Evolutionary conservation across 805 yeast species (phyloP).

Genomic region (Kuraishia hungarica): DNA sequence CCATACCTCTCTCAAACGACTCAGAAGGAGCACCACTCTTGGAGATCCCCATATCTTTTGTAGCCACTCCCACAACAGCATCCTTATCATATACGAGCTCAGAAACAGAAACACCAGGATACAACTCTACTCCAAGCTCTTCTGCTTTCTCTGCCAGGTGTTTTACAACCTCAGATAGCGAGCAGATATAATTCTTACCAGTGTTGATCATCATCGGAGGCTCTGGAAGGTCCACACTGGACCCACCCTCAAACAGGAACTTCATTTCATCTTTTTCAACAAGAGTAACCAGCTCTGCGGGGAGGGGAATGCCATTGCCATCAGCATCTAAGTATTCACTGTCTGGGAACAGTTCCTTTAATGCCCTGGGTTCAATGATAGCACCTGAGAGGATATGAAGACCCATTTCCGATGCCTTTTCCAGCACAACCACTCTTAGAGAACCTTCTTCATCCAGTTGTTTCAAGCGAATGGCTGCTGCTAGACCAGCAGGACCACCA

Average conservation of each 20-base stretch:
- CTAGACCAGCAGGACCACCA: conserved; percentile 96
- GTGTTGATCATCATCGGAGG: conserved; percentile 86
- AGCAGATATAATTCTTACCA: conserved; percentile 77
- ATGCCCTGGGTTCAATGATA: conserved; percentile 82
- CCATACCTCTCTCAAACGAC: conserved; percentile 94
- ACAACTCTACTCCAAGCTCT: conserved; percentile 87
- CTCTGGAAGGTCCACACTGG: conserved; percentile 70
- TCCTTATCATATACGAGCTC: conserved; percentile 57
- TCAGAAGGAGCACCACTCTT: conserved; percentile 70
- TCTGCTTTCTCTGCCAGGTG: conserved; percentile 85
- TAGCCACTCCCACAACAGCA: conserved; percentile 81
- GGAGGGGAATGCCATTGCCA: conserved; percentile 63
- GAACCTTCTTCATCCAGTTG: conserved; percentile 69
- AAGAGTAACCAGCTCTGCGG: conserved; percentile 64
- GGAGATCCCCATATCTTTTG: conserved; percentile 84
- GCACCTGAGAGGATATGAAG: conserved; percentile 92
- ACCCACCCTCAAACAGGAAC: conserved; percentile 46
- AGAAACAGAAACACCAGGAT: conserved; percentile 82
- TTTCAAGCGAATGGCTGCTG: conserved; percentile 85
- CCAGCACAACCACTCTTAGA: conserved; percentile 79
- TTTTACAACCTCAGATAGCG: conserved; percentile 72
- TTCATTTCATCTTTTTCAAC: conserved; percentile 74
- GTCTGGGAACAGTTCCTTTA: conserved; percentile 76
- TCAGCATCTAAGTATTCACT: conserved; percentile 42
- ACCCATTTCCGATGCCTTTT: conserved; percentile 91